These are phyloP conservation scores for Strigomonas culicis DNA, from an alignment of 208 protist genomes.

Conservation along the genomic window DNA sequence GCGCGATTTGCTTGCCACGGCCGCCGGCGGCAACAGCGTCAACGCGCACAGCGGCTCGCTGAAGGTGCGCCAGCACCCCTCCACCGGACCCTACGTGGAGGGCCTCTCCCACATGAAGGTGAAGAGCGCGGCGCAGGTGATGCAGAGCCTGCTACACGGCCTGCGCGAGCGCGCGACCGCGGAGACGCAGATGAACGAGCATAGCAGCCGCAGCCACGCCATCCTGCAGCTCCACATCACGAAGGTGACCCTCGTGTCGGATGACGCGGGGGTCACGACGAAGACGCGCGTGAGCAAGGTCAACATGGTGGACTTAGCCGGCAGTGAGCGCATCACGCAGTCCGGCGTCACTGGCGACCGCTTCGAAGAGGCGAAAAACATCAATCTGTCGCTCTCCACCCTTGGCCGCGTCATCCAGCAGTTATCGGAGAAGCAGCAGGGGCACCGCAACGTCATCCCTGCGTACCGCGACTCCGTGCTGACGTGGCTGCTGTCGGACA, in stretches of 20 bases:
- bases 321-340: slow-evolving; percentile 92
- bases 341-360: slow-evolving; percentile 90
- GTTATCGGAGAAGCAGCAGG: slow-evolving; percentile 72
- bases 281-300: slow-evolving; percentile 64
- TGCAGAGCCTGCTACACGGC: slow-evolving; percentile 55
- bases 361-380: slow-evolving; percentile 94
- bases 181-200: slow-evolving; percentile 94
- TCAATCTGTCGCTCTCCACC: slow-evolving; percentile 95
- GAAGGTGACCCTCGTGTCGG: slow-evolving; percentile 32
- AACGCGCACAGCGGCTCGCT: slow-evolving; percentile 23
- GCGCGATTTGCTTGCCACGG: slow-evolving; percentile 53
- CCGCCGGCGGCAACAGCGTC: slow-evolving; percentile 1
- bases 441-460: slow-evolving; percentile 56
- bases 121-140: slow-evolving; percentile 39
- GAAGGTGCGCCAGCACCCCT: slow-evolving; percentile 71
- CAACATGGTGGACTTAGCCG: slow-evolving; percentile 97
- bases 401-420: slow-evolving; percentile 89
- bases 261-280: slow-evolving; percentile 54
- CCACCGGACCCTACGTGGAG: slow-evolving; percentile 74
- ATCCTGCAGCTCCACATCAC: slow-evolving; percentile 94
- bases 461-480: slow-evolving; percentile 88
- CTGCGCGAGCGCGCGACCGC: slow-evolving; percentile 77
- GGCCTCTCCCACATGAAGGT: slow-evolving; percentile 59
- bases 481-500: slow-evolving; percentile 86
- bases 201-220: slow-evolving; percentile 95